phyloP scores from a whole-genome alignment of 768 basidiomycete species.

The Strobilomyces echinocephalus region DNA sequence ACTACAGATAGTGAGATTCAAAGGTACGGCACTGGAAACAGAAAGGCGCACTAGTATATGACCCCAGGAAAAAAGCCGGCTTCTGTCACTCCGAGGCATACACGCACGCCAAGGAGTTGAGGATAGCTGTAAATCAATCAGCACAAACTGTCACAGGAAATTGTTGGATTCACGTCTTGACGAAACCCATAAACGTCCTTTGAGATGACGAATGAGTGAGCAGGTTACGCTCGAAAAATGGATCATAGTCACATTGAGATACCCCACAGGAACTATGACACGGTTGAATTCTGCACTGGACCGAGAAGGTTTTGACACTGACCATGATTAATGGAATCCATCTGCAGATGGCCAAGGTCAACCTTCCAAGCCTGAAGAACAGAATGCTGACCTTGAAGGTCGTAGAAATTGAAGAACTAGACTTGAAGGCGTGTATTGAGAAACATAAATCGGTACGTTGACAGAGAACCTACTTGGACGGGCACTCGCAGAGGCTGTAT shows the following conservation, averaged over 20 bases:
- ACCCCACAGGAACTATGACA: not conserved
- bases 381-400: not conserved
- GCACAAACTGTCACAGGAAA: not conserved
- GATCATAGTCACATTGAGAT: not conserved
- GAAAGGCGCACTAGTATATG: not conserved
- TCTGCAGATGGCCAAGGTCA: not conserved
- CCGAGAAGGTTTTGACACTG: not conserved
- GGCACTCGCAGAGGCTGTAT: not conserved
- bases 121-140: not conserved
- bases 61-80: slow-evolving; percentile 1
- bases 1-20: not conserved
- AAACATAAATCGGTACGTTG: not conserved
- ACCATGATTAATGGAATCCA: slow-evolving; percentile 6
- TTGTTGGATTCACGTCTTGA: not conserved
- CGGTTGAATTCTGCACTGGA: not conserved
- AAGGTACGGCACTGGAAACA: no score
- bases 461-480: not conserved
- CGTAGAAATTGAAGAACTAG: not conserved
- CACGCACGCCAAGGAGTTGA: not conserved
- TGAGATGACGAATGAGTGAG: not conserved
- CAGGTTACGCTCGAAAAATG: not conserved
- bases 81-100: slow-evolving; percentile 2
- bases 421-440: not conserved
- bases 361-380: not conserved
- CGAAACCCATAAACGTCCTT: slow-evolving; percentile 2